Percentiles rank a stretch among this genome's conserved stretches.
These are phyloP conservation scores for Russula sp. DNA, from an alignment of 768 basidiomycete species.

Conservation along the genomic window DNA sequence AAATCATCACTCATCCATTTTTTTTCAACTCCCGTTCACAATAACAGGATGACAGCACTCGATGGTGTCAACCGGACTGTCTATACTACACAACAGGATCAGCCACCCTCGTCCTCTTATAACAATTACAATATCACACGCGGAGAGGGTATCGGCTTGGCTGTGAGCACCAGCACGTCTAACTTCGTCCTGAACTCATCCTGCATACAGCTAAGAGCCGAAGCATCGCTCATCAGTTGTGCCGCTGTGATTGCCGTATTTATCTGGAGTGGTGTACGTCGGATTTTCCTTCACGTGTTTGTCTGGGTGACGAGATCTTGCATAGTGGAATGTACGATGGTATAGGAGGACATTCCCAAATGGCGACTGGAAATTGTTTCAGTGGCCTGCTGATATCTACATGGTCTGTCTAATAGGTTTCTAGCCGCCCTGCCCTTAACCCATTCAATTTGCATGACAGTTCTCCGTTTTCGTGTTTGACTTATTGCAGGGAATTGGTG, in stretches of 20 bases:
- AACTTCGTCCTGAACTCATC: background rate
- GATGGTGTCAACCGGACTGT: slow-evolving; percentile 6
- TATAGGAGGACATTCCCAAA: background rate
- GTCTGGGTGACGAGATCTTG: background rate
- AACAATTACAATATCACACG: slow-evolving; percentile 20
- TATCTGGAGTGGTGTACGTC: slow-evolving; percentile 10
- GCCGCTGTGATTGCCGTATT: background rate
- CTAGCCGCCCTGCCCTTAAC: background rate
- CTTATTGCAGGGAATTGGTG: slow-evolving; percentile 33
- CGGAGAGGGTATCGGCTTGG: slow-evolving; percentile 29
- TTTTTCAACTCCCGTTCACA: background rate
- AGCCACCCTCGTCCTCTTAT: background rate
- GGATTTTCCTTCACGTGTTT: background rate
- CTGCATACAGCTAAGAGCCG: slow-evolving; percentile 28
- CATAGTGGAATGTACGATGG: slow-evolving; percentile 10
- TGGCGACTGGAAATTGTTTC: slow-evolving; percentile 24
- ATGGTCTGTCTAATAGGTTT: slow-evolving; percentile 28
- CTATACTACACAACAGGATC: background rate
- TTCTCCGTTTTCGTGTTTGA: slow-evolving; percentile 28
- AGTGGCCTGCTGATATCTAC: slow-evolving; percentile 34
- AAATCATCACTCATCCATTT: background rate
- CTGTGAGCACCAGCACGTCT: background rate
- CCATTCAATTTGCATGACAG: slow-evolving; percentile 22
- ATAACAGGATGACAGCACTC: background rate
- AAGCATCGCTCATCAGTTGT: slow-evolving; percentile 25